Conservation (phyloP, 768 basidiomycete genomes). For the Boletus sp. region DNA sequence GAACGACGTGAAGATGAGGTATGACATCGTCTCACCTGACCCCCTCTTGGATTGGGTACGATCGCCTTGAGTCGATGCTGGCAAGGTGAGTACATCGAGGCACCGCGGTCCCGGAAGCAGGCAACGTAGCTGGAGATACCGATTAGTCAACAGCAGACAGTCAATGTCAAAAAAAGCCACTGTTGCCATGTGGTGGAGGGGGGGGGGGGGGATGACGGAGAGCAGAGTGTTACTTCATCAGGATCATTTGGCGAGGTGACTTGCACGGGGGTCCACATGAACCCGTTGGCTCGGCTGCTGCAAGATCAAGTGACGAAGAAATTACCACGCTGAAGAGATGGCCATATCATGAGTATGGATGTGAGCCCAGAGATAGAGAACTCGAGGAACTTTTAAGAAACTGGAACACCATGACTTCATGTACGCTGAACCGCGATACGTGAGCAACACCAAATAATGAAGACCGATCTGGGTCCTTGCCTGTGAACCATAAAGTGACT, state of each 20-base stretch:
- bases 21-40: background rate
- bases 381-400: background rate
- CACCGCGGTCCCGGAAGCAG: background rate
- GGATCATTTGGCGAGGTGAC: background rate
- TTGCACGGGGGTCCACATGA: background rate
- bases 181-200: slow-evolving; percentile 1
- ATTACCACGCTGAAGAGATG: background rate
- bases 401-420: background rate
- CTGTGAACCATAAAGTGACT: background rate
- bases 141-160: background rate
- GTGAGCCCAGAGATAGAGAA: background rate
- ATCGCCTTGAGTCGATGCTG: background rate
- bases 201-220: background rate
- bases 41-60: background rate
- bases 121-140: background rate
- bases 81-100: slow-evolving; percentile 1
- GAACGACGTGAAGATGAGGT: background rate
- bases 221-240: background rate
- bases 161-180: background rate
- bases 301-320: background rate
- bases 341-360: background rate
- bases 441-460: background rate
- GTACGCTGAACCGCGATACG: background rate
- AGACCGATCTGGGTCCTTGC: background rate
- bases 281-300: background rate